These are phyloP conservation scores for Mycena crocata DNA, from an alignment of 768 basidiomycete species.

Conservation along the genomic window DNA sequence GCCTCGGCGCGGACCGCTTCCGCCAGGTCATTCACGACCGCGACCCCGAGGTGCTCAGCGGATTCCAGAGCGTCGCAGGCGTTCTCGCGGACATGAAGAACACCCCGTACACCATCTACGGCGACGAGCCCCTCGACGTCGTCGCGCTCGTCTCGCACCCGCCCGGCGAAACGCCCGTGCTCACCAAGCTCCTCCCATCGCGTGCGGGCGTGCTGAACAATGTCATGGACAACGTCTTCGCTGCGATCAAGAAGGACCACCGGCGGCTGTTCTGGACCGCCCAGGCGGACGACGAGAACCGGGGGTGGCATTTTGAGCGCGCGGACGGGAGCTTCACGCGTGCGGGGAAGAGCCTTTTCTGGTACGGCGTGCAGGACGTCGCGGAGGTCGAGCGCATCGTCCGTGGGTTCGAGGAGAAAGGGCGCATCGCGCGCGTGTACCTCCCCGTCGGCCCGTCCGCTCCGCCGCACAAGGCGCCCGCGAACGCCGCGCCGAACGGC, in stretches of 20 bases:
- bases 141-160: conserved; percentile 96
- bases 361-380: conserved; percentile 95
- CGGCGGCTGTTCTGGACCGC: conserved; percentile 98
- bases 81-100: conserved; percentile 85
- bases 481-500: conserved; percentile 49
- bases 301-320: conserved; percentile 98
- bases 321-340: conserved; percentile 98
- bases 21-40: conserved; percentile 96
- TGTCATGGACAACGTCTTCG: conserved; percentile 97
- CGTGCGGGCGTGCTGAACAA: conserved; percentile 92
- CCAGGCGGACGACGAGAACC: conserved; percentile 94
- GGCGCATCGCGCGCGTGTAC: conserved; percentile 88
- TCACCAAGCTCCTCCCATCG: conserved; percentile 93
- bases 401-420: conserved; percentile 77
- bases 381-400: conserved; percentile 91
- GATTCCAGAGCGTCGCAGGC: conserved; percentile 87
- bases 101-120: conserved; percentile 93
- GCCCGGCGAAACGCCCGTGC: conserved; percentile 86
- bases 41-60: conserved; percentile 90
- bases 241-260: conserved; percentile 95
- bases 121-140: conserved; percentile 97
- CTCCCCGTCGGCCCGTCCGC: conserved; percentile 87
- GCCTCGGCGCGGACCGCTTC: conserved; percentile 92
- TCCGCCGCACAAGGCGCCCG: conserved; percentile 60
- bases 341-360: conserved; percentile 93